Conservation (phyloP, 805 yeast genomes). For the Saturnispora besseyi region DNA sequence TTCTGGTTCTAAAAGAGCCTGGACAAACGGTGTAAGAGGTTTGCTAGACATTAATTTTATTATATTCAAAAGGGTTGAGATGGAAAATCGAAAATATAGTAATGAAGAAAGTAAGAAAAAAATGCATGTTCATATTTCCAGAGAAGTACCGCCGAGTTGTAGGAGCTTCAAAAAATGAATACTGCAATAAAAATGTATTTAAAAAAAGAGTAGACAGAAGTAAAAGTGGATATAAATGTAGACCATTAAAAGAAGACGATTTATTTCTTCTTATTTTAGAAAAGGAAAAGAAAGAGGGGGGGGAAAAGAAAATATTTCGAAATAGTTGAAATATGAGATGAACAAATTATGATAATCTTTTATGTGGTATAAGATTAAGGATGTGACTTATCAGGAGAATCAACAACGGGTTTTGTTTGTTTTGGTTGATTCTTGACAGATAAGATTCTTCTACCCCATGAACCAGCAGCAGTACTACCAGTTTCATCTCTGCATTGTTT, state of each 20-base stretch:
- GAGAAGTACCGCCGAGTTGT: too few species aligned
- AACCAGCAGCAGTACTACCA: conserved; percentile 87
- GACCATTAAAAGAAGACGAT: not conserved
- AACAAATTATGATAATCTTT: too few species aligned
- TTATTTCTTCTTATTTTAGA: too few species aligned
- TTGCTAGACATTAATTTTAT: conserved; percentile 7
- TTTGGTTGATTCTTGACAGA: conserved; percentile 36
- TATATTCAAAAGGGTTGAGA: too few species aligned
- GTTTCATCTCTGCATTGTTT: conserved; percentile 96
- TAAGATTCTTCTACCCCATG: conserved; percentile 75
- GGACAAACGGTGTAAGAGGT: conserved; percentile 47
- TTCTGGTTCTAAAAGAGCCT: conserved; percentile 52
- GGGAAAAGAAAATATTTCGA: not conserved
- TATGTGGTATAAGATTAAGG: too few species aligned
- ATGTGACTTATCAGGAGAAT: not conserved
- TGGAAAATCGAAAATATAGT: too few species aligned
- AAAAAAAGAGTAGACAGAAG: not conserved
- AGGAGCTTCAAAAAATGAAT: too few species aligned
- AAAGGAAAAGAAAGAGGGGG: too few species aligned
- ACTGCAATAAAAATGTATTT: too few species aligned
- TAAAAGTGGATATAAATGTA: not conserved
- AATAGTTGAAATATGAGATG: not conserved
- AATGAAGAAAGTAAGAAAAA: too few species aligned
- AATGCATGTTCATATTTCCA: too few species aligned
- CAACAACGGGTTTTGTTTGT: not conserved